Percentiles rank a stretch among this genome's conserved stretches.
phyloP scores from a whole-genome alignment of 805 yeast genomes.

The Wickerhamomyces silvicola region DNA sequence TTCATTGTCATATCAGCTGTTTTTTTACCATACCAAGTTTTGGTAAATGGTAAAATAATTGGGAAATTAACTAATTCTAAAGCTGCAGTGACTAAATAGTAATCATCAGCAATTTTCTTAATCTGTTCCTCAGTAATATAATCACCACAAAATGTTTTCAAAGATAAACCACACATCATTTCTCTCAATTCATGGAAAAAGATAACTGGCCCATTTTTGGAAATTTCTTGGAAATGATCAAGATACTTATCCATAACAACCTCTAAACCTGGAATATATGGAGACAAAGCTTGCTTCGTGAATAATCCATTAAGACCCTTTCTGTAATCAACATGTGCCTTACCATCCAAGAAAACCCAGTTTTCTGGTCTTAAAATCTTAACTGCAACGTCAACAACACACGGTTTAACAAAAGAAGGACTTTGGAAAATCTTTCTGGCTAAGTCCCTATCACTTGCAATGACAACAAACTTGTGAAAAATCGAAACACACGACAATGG shows the following conservation, averaged over 20 bases:
- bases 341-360: slow-evolving; percentile 98
- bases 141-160: slow-evolving; percentile 92
- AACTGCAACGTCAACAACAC: slow-evolving; percentile 95
- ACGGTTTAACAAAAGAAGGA: slow-evolving; percentile 88
- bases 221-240: slow-evolving; percentile 49
- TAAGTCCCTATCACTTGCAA: slow-evolving; percentile 82
- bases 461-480: slow-evolving; percentile 95
- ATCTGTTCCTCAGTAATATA: slow-evolving; percentile 91
- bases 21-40: slow-evolving; percentile 95
- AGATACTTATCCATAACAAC: slow-evolving; percentile 77
- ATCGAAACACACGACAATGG: slow-evolving; percentile 94
- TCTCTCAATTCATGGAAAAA: slow-evolving; percentile 95
- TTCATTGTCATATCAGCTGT: slow-evolving; percentile 94
- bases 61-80: slow-evolving; percentile 97
- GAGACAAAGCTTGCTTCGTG: slow-evolving; percentile 74
- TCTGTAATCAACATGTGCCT: slow-evolving; percentile 91
- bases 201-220: slow-evolving; percentile 60
- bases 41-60: slow-evolving; percentile 89
- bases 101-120: slow-evolving; percentile 83
- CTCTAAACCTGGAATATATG: slow-evolving; percentile 83
- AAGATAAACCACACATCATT: slow-evolving; percentile 87
- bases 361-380: slow-evolving; percentile 91
- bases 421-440: slow-evolving; percentile 82
- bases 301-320: slow-evolving; percentile 85
- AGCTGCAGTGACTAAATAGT: slow-evolving; percentile 89